Percentiles rank a stretch among this genome's conserved stretches.
These are phyloP conservation scores for Rhizophagus prolifer DNA, from an alignment of 192 early-diverging fungal species.

Conservation along the genomic window DNA sequence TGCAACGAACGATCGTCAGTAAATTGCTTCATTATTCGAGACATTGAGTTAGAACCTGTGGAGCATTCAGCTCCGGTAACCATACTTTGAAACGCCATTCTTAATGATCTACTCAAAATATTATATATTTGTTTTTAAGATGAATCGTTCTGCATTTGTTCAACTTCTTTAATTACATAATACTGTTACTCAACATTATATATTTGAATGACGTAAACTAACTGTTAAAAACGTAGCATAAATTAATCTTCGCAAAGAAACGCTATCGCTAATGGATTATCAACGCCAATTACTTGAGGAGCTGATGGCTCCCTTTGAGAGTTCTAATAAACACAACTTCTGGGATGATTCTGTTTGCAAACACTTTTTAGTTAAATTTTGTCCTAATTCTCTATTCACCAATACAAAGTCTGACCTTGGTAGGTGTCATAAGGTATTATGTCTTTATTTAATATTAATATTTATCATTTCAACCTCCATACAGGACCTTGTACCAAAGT, in stretches of 20 bases:
- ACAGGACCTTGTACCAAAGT: slow-evolving; percentile 63
- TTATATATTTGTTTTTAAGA: no score
- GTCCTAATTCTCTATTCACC: slow-evolving; percentile 78
- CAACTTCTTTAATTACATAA: no score
- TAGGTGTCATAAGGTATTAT: slow-evolving; percentile 28
- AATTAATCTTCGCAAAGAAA: neutral
- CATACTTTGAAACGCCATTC: slow-evolving; percentile 40
- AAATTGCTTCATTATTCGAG: slow-evolving; percentile 79
- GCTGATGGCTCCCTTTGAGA: slow-evolving; percentile 21
- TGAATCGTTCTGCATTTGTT: no score
- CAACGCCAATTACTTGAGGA: slow-evolving; percentile 29
- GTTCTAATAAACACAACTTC: slow-evolving; percentile 20
- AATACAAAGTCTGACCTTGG: slow-evolving; percentile 87
- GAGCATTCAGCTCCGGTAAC: slow-evolving; percentile 68
- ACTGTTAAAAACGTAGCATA: no score
- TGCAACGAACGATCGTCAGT: slow-evolving; percentile 73
- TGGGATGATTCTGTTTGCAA: slow-evolving; percentile 61
- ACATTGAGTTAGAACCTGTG: slow-evolving; percentile 70
- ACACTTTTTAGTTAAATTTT: slow-evolving; percentile 79
- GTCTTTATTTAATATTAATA: neutral
- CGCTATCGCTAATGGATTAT: slow-evolving; percentile 8
- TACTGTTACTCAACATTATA: no score
- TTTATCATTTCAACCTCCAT: slow-evolving; percentile 5
- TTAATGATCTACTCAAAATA: neutral
- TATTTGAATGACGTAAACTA: no score